phyloP scores from a whole-genome alignment of 345 rosid species.

The Litchi chinensis region DNA sequence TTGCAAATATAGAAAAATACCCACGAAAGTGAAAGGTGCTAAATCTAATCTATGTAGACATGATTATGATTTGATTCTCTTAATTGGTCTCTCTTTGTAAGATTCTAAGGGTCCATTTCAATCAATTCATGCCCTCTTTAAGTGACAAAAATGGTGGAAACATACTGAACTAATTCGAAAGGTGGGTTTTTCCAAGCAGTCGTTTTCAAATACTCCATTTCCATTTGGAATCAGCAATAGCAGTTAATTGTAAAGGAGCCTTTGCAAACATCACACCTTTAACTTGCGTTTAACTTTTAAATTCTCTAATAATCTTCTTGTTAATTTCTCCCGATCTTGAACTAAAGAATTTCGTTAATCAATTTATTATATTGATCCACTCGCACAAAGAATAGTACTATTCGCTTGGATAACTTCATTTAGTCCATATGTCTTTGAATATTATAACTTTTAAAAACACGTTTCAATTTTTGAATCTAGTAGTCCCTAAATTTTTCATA shows the following conservation, averaged over 20 bases:
- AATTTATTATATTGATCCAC: too few species aligned
- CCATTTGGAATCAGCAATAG: not conserved
- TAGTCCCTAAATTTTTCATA: too few species aligned
- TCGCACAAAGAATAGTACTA: too few species aligned
- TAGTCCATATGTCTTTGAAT: too few species aligned
- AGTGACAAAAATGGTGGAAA: conserved; percentile 5
- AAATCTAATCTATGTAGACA: not conserved
- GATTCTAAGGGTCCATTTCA: conserved; percentile 16
- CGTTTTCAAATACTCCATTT: not conserved
- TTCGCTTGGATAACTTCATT: too few species aligned
- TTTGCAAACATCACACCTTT: not conserved
- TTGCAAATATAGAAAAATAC: not conserved
- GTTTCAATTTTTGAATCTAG: too few species aligned
- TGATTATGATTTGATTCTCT: conserved; percentile 22
- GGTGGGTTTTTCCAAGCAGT: not conserved
- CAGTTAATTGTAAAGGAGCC: not conserved
- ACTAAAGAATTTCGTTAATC: too few species aligned
- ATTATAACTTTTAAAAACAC: too few species aligned
- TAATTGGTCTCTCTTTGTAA: conserved; percentile 4
- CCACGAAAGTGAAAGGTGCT: not conserved
- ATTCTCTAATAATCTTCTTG: not conserved
- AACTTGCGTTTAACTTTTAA: not conserved
- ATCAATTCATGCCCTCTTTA: not conserved
- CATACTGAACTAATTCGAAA: not conserved
- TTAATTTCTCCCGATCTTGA: too few species aligned